Base-by-base conservation (phyloP, 495 filamentous ascomycete genomes). In the Neurospora sp. region DNA sequence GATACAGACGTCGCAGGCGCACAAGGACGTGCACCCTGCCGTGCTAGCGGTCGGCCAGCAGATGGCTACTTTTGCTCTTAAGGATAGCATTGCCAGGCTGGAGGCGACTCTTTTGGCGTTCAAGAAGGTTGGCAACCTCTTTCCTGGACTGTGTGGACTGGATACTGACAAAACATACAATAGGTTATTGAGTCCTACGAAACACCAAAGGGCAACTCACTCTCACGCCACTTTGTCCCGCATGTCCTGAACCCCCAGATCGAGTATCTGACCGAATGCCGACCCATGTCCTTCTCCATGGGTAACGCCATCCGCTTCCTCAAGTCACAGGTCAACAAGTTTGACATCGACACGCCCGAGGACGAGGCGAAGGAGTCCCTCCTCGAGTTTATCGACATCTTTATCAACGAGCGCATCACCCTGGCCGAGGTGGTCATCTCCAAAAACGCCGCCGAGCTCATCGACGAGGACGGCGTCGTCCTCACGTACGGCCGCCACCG, bases 301-400 rank as follows among this genome's bases (percentile, higher is more conserved):
- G 94, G 96, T 72, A 98, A 98, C 82, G 93, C 94, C 23, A 97
- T 99, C 80, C 89, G 96, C 44, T 93, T 94, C 83, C 86, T 99
- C 23, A 99, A 99, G 83, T 86, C 96, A 39, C 88, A 91, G 78
- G 94, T 99, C 81, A 89, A 92, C 71, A 91, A 90, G 69, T 89
- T 97, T 73, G 94, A 97, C 78, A 93, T 94, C 12, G 90, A 92
- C 73, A 88, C 89, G 8, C 89, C 92, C 16, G 94, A 99, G 75
- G 80, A 87, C 5, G 86, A 90, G 20, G 93, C 95, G 7, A 98
- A 97, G 84, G 83, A 87, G 27, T 82, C 88, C 10, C 87, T 98
- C 23, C 89, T 90, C 77, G 88, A 90, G 8, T 89, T 89, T 73
- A 98, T 99, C 79, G 94, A 98, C 80, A 88, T 85, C 75, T 97